These are phyloP conservation scores for Penicillium expansum DNA, from an alignment of 2,329 filamentous ascomycete genomes.

Conservation along the genomic window DNA sequence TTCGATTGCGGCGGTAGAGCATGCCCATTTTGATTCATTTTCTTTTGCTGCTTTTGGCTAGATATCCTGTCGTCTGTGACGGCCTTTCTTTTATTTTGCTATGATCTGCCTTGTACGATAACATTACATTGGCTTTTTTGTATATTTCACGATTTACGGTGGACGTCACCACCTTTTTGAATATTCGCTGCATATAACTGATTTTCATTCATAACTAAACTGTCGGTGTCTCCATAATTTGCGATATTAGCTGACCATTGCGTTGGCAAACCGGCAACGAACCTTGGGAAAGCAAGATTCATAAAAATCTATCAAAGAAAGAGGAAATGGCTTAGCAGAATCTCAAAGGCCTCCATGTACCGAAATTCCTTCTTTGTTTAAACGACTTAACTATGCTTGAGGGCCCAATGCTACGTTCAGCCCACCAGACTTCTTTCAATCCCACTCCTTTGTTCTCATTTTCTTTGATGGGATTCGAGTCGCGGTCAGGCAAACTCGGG, in stretches of 20 bases:
- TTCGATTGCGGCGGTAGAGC: conserved; percentile 2
- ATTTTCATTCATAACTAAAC: background rate
- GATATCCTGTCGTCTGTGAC: conserved; percentile 23
- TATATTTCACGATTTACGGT: background rate
- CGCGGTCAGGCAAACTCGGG: background rate
- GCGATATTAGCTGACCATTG: background rate
- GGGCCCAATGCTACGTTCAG: background rate
- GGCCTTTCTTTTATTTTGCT: conserved; percentile 11
- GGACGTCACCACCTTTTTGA: background rate
- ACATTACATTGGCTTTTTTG: conserved; percentile 3
- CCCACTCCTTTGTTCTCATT: background rate
- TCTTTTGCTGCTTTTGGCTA: conserved; percentile 10
- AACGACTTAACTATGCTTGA: background rate
- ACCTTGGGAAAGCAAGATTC: background rate
- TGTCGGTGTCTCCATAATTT: background rate
- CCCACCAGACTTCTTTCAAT: background rate
- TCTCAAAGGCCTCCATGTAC: background rate
- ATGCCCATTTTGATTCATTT: background rate
- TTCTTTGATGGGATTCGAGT: background rate
- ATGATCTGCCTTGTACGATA: conserved; percentile 17
- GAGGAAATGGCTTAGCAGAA: background rate
- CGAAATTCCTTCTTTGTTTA: background rate
- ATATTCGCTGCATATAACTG: background rate
- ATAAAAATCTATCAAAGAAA: background rate
- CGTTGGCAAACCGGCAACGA: background rate